Conservation (phyloP, 2,329 filamentous ascomycete genomes). For the Exophiala sp. region DNA sequence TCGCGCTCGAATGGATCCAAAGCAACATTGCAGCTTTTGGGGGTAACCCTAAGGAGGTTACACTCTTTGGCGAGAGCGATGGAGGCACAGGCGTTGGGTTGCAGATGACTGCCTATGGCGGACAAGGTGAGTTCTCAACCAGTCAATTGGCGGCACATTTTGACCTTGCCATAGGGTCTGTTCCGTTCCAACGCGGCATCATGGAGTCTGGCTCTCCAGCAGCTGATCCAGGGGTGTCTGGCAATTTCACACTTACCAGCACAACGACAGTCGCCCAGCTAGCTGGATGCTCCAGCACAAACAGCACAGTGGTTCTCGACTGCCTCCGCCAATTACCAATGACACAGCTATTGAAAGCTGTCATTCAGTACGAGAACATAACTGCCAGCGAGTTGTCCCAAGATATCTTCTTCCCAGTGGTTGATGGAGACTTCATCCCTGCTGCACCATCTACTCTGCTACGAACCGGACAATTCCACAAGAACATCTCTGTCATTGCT, state of each 20-base stretch:
- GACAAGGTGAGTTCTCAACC: slow-evolving; percentile 12
- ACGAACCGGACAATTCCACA: slow-evolving; percentile 40
- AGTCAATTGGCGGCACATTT: not conserved
- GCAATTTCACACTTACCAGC: slow-evolving; percentile 40
- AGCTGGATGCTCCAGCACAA: slow-evolving; percentile 7
- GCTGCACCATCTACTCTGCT: slow-evolving; percentile 42
- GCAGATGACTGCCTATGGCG: slow-evolving; percentile 51
- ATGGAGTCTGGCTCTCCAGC: slow-evolving; percentile 43
- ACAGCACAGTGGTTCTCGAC: slow-evolving; percentile 1
- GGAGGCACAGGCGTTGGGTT: slow-evolving; percentile 46
- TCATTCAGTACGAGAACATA: slow-evolving; percentile 11
- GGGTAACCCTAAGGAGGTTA: slow-evolving; percentile 23
- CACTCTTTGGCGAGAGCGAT: slow-evolving; percentile 47
- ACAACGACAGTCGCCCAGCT: slow-evolving; percentile 12
- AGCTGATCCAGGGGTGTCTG: slow-evolving; percentile 51
- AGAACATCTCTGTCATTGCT: slow-evolving; percentile 30
- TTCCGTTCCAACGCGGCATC: slow-evolving; percentile 47
- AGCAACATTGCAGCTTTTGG: slow-evolving; percentile 27
- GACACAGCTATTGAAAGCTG: slow-evolving; percentile 7
- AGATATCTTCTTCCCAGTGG: slow-evolving; percentile 35
- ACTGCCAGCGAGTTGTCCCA: slow-evolving; percentile 6
- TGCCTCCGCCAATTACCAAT: slow-evolving; percentile 8
- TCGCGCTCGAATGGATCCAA: slow-evolving; percentile 25
- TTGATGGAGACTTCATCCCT: slow-evolving; percentile 52
- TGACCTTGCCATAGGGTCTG: slow-evolving; percentile 32